A percentile compares a stretch with the other conserved stretches of the same genome.
These are phyloP conservation scores for Mrakia frigida DNA, from an alignment of 768 basidiomycete species.

Conservation along the genomic window DNA sequence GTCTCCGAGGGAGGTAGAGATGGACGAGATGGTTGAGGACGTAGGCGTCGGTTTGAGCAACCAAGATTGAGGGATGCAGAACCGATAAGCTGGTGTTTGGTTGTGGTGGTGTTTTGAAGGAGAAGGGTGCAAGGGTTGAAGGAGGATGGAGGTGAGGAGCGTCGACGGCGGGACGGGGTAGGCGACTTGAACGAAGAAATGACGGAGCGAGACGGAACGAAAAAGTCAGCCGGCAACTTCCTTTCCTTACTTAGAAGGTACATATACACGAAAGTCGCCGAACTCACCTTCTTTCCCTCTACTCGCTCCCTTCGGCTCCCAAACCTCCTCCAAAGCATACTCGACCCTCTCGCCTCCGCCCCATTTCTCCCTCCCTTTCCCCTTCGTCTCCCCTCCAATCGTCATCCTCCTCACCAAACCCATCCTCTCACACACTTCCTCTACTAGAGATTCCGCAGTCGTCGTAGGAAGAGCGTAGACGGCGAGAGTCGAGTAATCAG, in stretches of 20 bases:
- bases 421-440: constrained; percentile 7
- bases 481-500: constrained; percentile 16
- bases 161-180: constrained; percentile 8
- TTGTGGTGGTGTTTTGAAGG: constrained; percentile 46
- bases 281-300: constrained; percentile 52
- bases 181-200: not conserved
- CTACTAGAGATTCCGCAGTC: not conserved
- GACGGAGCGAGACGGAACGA: not conserved
- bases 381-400: constrained; percentile 21
- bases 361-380: constrained; percentile 24
- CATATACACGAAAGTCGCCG: not conserved
- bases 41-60: constrained; percentile 16
- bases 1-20: not conserved
- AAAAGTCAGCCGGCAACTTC: not conserved
- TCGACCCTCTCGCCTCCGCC: constrained; percentile 64
- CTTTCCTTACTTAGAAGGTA: not conserved
- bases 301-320: constrained; percentile 50
- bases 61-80: constrained; percentile 52
- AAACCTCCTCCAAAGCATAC: constrained; percentile 68
- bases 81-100: constrained; percentile 52
- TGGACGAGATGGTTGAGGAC: not conserved
- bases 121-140: constrained; percentile 24
- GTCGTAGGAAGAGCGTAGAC: constrained; percentile 10
- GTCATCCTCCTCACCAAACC: constrained; percentile 16
- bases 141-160: constrained; percentile 1